A percentile compares a stretch with the other conserved stretches of the same genome.
Evolutionary conservation across 179 eudicot genomes (phyloP).

Genomic region (Spinacia oleracea): DNA sequence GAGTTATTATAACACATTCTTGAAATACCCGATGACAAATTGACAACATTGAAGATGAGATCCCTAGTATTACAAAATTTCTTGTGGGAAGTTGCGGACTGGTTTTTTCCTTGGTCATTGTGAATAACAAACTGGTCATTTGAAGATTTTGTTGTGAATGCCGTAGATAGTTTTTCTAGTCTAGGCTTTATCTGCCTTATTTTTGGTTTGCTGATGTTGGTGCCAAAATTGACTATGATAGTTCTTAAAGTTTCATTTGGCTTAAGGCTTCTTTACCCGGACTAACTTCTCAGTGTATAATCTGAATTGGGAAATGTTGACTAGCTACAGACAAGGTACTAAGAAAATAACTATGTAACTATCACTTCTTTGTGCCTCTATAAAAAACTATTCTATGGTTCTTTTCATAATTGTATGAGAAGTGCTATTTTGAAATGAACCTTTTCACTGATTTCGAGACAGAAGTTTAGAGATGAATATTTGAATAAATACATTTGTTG

Average conservation of each 20-base stretch:
- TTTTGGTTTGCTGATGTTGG: background rate
- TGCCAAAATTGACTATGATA: background rate
- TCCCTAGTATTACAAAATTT: background rate
- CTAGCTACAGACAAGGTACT: background rate
- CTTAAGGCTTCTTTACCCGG: background rate
- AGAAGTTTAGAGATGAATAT: background rate
- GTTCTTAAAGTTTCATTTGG: background rate
- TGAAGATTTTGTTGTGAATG: background rate
- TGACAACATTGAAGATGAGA: constrained; percentile 3
- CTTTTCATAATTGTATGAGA: background rate
- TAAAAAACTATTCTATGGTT: background rate
- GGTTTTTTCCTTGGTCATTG: background rate
- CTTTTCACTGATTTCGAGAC: background rate
- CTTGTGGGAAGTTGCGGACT: background rate
- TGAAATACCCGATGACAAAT: background rate
- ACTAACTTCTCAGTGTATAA: background rate
- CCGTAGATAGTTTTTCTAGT: background rate
- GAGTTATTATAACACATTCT: background rate
- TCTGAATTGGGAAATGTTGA: background rate
- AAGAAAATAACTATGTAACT: background rate
- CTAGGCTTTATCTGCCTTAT: background rate
- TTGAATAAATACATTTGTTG: constrained; percentile 1
- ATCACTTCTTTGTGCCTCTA: background rate
- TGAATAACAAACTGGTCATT: background rate
- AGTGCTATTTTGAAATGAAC: background rate